Evolutionary conservation across 2,329 filamentous ascomycete genomes (phyloP), one percentile per base, ranked within the genome.

Genomic region (Akanthomyces lecanii): DNA sequence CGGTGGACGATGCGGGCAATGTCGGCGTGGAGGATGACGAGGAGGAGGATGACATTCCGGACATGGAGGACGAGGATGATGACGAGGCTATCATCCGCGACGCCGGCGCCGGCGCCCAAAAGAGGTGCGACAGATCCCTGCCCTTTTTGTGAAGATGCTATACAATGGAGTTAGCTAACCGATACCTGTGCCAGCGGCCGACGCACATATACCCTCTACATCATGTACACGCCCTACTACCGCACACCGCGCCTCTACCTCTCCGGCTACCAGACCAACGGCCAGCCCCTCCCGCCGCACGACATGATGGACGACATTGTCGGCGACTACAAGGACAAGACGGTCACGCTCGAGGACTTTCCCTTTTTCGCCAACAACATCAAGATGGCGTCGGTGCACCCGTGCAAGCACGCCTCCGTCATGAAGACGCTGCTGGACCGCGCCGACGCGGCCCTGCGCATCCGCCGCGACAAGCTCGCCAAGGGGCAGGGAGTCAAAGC

Each of bases 61-160:
- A 98, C 73, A 98, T 98, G 92, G 95, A 98, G 73, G 95, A 98
- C 66, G 94, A 98, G 63, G 94, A 98, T 67, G 93, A 97, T 66
- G 93, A 96, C 66, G 93, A 98, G 76, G 95, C 95, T 51, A 98
- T 99, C 73, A 98, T 98, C 71, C 84, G 90, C 14, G 92, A 96
- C 69, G 82, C 86, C 7, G 77, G 81, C 33, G 73, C 76, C 8
- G 76, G 79, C 63, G 78, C 77, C 60, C 78, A 75, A 66, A 80
- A 75, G 66, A 79, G 77, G 83, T 82, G 71, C 65, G 75, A 59
- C 21, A 8, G 14, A 4, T 11, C 16, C 28, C 38, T 11, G 8
- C 33, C 10, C 21, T 21, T 21, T 21, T 21, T 21, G 21, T 21
- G 21, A 21, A 21, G 21, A 21, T 1, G 21, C 21, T 21, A 21